phyloP scores from a whole-genome alignment of 768 basidiomycete species.

The Galerina sulciceps region DNA sequence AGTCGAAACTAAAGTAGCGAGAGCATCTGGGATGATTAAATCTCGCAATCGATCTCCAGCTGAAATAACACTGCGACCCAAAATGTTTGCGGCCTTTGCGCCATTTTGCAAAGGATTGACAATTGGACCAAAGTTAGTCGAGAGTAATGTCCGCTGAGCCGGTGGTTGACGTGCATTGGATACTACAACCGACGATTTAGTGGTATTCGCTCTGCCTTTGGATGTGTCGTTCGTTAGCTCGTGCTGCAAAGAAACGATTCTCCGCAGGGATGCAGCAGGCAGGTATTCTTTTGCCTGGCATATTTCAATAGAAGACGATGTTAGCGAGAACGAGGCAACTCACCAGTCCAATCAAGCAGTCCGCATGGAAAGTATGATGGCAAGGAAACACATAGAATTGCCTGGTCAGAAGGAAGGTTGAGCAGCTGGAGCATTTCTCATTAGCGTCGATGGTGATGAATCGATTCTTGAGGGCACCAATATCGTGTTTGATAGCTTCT shows the following conservation, averaged over 20 bases:
- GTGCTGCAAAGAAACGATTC: constrained; percentile 84
- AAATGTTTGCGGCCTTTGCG: constrained; percentile 64
- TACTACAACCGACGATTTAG: constrained; percentile 31
- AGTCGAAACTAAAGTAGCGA: constrained; percentile 82
- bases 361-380: constrained; percentile 96
- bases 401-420: constrained; percentile 73
- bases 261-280: constrained; percentile 78
- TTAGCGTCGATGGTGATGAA: constrained; percentile 91
- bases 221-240: constrained; percentile 69
- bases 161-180: constrained; percentile 45
- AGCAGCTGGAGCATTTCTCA: constrained; percentile 87
- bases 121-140: constrained; percentile 68
- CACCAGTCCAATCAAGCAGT: constrained; percentile 94
- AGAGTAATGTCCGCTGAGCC: constrained; percentile 65
- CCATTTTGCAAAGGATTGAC: constrained; percentile 63
- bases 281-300: constrained; percentile 89
- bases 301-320: constrained; percentile 9
- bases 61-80: constrained; percentile 82
- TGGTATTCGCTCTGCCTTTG: constrained; percentile 29
- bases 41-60: constrained; percentile 91
- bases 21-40: constrained; percentile 91
- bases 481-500: constrained; percentile 92
- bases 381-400: constrained; percentile 99
- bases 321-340: constrained; percentile 30
- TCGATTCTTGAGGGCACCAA: constrained; percentile 79